These are phyloP conservation scores for Colletotrichum spinosum DNA, from an alignment of 2,329 filamentous ascomycete genomes.

Conservation along the genomic window DNA sequence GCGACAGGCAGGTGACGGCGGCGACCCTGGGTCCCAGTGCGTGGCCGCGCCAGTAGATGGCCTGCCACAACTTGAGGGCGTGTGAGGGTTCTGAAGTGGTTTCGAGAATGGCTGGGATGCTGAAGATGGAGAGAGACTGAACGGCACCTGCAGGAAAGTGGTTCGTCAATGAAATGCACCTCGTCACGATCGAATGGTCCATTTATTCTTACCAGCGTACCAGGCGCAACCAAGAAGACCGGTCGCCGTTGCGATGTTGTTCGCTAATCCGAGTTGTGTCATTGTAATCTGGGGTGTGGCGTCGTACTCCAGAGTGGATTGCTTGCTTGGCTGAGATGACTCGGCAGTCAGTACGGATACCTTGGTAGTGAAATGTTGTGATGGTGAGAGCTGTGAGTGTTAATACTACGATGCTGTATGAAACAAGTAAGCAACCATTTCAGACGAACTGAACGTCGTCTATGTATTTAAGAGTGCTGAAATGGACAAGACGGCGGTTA, in stretches of 20 bases:
- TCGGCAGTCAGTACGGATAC: background rate
- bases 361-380: background rate
- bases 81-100: slow-evolving; percentile 44
- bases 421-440: no score
- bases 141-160: slow-evolving; percentile 47
- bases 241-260: slow-evolving; percentile 32
- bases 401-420: no score
- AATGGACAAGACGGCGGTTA: background rate
- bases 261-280: slow-evolving; percentile 29
- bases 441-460: background rate
- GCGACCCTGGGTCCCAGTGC: slow-evolving; percentile 52
- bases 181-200: no score
- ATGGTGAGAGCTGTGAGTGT: background rate
- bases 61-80: slow-evolving; percentile 50
- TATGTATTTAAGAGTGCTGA: slow-evolving; percentile 1
- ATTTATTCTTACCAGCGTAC: slow-evolving; percentile 31
- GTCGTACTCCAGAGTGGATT: background rate
- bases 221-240: slow-evolving; percentile 29
- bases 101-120: slow-evolving; percentile 45
- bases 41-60: slow-evolving; percentile 51
- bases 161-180: background rate
- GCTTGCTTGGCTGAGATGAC: background rate
- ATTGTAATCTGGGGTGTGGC: slow-evolving; percentile 14
- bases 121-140: slow-evolving; percentile 49
- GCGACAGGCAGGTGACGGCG: slow-evolving; percentile 46